Evolutionary conservation across 805 yeast species (phyloP).

Genomic region (Teunomyces atbi): DNA sequence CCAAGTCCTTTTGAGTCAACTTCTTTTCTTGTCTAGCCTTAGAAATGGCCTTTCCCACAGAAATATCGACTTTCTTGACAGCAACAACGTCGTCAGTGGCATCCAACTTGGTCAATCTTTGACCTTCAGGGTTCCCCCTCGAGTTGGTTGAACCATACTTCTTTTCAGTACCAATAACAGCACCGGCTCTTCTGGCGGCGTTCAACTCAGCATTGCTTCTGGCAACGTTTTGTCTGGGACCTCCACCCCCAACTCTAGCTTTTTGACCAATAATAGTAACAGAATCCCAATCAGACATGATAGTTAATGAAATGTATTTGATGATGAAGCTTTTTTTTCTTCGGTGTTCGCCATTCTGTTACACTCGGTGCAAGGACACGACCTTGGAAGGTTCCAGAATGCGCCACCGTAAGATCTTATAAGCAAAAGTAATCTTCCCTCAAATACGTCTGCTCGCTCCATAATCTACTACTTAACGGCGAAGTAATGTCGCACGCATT

Average conservation of each 20-base stretch:
- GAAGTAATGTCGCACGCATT: no score
- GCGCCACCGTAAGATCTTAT: no score
- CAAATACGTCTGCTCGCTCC: background rate
- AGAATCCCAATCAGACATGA: conserved; percentile 82
- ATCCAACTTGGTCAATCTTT: conserved; percentile 89
- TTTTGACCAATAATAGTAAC: conserved; percentile 86
- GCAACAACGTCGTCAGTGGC: conserved; percentile 91
- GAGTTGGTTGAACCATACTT: conserved; percentile 70
- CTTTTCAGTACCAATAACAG: conserved; percentile 88
- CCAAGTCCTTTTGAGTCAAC: conserved; percentile 93
- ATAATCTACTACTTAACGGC: no score
- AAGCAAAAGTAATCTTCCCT: no score
- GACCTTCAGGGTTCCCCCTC: conserved; percentile 81
- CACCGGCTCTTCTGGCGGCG: conserved; percentile 92
- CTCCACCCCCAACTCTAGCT: conserved; percentile 84
- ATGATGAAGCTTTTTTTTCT: conserved; percentile 2
- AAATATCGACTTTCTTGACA: conserved; percentile 79
- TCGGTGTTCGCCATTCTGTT: background rate
- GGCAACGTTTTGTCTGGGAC: conserved; percentile 84
- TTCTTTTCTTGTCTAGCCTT: conserved; percentile 85
- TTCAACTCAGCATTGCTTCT: conserved; percentile 75
- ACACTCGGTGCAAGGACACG: conserved; percentile 3
- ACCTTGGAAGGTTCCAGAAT: conserved; percentile 3
- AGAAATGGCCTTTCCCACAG: conserved; percentile 85
- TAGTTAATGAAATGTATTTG: conserved; percentile 1